phyloP scores from a whole-genome alignment of 2,329 filamentous ascomycete species.

The Fusarium sp. region DNA sequence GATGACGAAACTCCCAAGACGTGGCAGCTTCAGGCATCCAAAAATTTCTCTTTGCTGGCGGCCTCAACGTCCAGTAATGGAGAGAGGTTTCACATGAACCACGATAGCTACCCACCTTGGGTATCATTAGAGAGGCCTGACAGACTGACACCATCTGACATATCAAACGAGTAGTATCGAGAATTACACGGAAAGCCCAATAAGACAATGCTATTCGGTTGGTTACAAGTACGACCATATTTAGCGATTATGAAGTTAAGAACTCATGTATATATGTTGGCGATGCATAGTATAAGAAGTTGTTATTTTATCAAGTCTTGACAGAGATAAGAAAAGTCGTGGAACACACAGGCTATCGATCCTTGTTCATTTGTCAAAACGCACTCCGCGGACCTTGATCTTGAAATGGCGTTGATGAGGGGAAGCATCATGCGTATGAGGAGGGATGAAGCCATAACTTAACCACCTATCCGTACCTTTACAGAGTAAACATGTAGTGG shows the following conservation, averaged over 20 bases:
- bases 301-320: not conserved
- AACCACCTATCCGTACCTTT: not conserved
- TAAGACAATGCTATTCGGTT: not conserved
- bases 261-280: no score
- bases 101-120: not conserved
- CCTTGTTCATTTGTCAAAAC: not conserved
- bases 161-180: not conserved
- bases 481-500: constrained; percentile 8
- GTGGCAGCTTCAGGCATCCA: constrained; percentile 9
- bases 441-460: not conserved
- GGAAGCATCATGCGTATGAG: constrained; percentile 21
- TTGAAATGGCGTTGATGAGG: constrained; percentile 7
- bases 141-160: not conserved
- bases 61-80: constrained; percentile 6
- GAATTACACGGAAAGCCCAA: not conserved
- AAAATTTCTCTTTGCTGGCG: not conserved
- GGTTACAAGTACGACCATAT: no score
- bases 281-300: no score
- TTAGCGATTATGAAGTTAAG: no score
- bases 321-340: not conserved
- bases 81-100: not conserved
- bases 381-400: not conserved
- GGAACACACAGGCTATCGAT: not conserved
- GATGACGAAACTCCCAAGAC: constrained; percentile 3
- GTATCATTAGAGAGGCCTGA: not conserved